phyloP scores from a whole-genome alignment of 306 rosid genomes.

The Leucaena leucocephala region DNA sequence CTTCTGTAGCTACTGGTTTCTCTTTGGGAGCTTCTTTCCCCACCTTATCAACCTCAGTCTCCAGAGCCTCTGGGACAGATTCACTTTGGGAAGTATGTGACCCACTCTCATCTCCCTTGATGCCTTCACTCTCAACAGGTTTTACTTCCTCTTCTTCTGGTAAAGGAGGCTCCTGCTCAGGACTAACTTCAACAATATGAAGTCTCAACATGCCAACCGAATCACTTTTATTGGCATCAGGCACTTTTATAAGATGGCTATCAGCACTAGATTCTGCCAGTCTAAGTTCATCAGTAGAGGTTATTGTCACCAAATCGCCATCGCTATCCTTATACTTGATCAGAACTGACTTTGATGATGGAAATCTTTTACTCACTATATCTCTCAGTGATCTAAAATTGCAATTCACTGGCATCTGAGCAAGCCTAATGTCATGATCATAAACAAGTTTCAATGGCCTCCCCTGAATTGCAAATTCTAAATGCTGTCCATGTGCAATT shows the following conservation, averaged over 20 bases:
- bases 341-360: conserved; percentile 83
- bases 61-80: conserved; percentile 61
- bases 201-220: conserved; percentile 76
- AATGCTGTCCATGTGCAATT: conserved; percentile 35
- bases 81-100: conserved; percentile 71
- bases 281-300: conserved; percentile 81
- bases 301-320: conserved; percentile 95
- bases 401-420: conserved; percentile 74
- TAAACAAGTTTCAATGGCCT: conserved; percentile 67
- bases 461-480: conserved; percentile 50
- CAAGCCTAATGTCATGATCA: conserved; percentile 93
- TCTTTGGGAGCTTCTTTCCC: conserved; percentile 68
- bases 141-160: conserved; percentile 94
- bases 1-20: conserved; percentile 60
- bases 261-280: conserved; percentile 83
- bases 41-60: conserved; percentile 53
- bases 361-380: conserved; percentile 76
- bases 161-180: conserved; percentile 91
- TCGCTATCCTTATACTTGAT: conserved; percentile 86
- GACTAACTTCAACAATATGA: conserved; percentile 87
- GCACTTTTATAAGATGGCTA: conserved; percentile 53
- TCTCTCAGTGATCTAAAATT: conserved; percentile 65
- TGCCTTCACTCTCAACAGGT: conserved; percentile 58
- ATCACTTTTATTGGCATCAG: conserved; percentile 57
- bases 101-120: conserved; percentile 74